phyloP scores from a whole-genome alignment of 2,329 filamentous ascomycete species.

The Dothistroma pini region DNA sequence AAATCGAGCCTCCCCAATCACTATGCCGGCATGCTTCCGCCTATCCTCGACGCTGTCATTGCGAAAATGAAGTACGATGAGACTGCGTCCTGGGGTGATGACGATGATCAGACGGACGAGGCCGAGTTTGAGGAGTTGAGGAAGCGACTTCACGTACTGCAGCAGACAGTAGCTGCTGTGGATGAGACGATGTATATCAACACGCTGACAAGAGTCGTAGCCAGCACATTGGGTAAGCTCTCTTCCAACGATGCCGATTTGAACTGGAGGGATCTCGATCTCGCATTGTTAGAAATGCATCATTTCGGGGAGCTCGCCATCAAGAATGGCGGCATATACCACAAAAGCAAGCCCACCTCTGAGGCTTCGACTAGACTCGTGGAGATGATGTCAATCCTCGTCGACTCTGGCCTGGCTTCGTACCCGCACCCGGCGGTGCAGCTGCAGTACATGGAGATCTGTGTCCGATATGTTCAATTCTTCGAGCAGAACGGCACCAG shows the following conservation, averaged over 20 bases:
- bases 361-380: conserved; percentile 76
- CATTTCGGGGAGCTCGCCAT: conserved; percentile 93
- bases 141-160: conserved; percentile 81
- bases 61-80: conserved; percentile 98
- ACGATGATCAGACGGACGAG: conserved; percentile 93
- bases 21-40: conserved; percentile 78
- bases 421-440: conserved; percentile 90
- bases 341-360: conserved; percentile 76
- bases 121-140: conserved; percentile 95
- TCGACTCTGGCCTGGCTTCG: conserved; percentile 80
- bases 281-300: conserved; percentile 93
- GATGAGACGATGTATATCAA: conserved; percentile 87
- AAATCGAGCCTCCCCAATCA: conserved; percentile 63
- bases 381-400: conserved; percentile 93
- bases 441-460: conserved; percentile 97
- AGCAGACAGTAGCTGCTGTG: conserved; percentile 87
- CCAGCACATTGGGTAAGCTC: conserved; percentile 76
- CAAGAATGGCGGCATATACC: conserved; percentile 78
- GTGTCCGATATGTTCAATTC: conserved; percentile 87
- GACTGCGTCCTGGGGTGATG: conserved; percentile 86
- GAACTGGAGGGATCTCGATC: conserved; percentile 92
- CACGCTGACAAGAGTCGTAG: conserved; percentile 82
- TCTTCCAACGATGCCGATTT: conserved; percentile 69
- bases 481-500: conserved; percentile 80
- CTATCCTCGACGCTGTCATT: conserved; percentile 87